phyloP scores from a whole-genome alignment of 352 stramenopile species.

The Phytopythium sindhum region DNA sequence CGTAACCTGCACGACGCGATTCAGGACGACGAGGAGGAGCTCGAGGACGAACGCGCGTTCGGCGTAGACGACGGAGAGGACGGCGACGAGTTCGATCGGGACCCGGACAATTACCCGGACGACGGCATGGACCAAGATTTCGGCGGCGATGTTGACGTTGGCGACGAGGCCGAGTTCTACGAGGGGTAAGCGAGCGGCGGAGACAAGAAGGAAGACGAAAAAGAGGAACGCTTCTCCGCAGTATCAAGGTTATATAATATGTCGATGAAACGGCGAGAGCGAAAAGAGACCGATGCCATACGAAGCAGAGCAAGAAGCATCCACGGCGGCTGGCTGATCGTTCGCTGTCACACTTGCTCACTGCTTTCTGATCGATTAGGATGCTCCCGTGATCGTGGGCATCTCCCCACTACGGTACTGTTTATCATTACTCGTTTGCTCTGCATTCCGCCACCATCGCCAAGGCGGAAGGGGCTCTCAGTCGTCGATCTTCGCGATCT shows the following conservation, averaged over 20 bases:
- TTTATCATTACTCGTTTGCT: too few relatives aligned
- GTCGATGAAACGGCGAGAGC: too few relatives aligned
- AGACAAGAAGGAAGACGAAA: not conserved
- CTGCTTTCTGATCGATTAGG: too few relatives aligned
- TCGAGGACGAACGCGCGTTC: conserved; percentile 11
- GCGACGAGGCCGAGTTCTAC: conserved; percentile 6
- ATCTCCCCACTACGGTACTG: too few relatives aligned
- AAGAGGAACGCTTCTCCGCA: not conserved
- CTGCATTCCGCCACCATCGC: too few relatives aligned
- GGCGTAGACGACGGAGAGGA: conserved; percentile 14
- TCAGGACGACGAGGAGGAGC: conserved; percentile 14
- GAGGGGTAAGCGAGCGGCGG: not conserved
- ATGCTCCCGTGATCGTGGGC: too few relatives aligned
- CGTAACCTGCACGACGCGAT: not conserved
- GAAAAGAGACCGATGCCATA: too few relatives aligned
- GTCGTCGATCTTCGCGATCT: too few relatives aligned
- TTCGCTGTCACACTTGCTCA: too few relatives aligned
- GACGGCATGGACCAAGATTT: not conserved
- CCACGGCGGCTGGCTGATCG: too few relatives aligned
- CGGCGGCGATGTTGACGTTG: not conserved
- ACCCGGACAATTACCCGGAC: conserved; percentile 2
- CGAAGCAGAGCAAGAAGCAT: too few relatives aligned
- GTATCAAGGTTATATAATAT: not conserved
- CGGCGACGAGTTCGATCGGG: conserved; percentile 8
- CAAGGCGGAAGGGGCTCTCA: too few relatives aligned